These are phyloP conservation scores for Colletotrichum agaves DNA, from an alignment of 2,329 filamentous ascomycete genomes.

Conservation along the genomic window DNA sequence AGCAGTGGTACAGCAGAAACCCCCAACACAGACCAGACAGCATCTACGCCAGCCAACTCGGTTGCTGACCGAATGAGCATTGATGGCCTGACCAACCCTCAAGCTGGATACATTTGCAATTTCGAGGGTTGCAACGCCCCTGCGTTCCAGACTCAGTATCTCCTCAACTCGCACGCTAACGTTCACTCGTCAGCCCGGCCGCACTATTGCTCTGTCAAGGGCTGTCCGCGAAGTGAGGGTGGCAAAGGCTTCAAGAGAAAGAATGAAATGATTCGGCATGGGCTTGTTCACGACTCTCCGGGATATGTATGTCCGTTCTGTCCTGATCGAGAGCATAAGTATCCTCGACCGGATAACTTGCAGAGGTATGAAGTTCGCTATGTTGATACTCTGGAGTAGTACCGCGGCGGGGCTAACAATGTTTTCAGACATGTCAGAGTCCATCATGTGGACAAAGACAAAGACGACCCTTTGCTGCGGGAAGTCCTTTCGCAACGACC, in stretches of 20 bases:
- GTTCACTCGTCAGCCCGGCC: constrained; percentile 74
- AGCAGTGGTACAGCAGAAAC: constrained; percentile 58
- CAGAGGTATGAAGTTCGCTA: constrained; percentile 73
- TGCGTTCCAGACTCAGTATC: constrained; percentile 81
- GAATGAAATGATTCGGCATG: constrained; percentile 80
- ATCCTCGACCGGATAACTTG: constrained; percentile 94
- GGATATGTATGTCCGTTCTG: constrained; percentile 98
- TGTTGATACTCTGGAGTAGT: background rate
- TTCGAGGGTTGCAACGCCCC: constrained; percentile 73
- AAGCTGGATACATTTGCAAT: constrained; percentile 68
- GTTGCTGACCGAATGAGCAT: constrained; percentile 67
- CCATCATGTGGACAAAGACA: constrained; percentile 89
- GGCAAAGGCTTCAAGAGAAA: constrained; percentile 78
- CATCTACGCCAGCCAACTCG: constrained; percentile 54
- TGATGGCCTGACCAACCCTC: constrained; percentile 65
- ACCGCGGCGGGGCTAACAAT: constrained; percentile 6
- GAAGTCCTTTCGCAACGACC: constrained; percentile 88
- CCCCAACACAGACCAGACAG: constrained; percentile 57
- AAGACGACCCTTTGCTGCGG: constrained; percentile 83
- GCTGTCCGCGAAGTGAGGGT: constrained; percentile 70
- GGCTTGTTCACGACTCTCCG: constrained; percentile 91
- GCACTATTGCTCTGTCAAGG: constrained; percentile 72
- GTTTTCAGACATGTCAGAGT: constrained; percentile 83
- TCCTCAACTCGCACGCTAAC: constrained; percentile 83
- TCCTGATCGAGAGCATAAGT: constrained; percentile 91